A percentile compares a stretch with the other conserved stretches of the same genome.
phyloP scores from a whole-genome alignment of 1,284 basidiomycete species.

The Mycosarcoma mackinlayi region DNA sequence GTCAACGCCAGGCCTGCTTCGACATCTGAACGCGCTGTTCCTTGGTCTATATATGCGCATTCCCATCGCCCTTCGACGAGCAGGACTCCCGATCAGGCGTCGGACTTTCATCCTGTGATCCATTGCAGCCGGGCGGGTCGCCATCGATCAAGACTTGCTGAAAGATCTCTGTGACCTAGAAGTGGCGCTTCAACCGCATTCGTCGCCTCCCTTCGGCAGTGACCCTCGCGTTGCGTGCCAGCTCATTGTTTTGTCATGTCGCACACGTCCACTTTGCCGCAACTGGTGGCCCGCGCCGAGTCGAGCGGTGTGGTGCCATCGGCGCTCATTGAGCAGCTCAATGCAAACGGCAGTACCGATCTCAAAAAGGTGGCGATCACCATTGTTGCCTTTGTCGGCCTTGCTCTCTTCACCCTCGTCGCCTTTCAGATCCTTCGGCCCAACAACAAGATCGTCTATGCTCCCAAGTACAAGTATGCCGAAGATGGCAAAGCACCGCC shows the following conservation, averaged over 20 bases:
- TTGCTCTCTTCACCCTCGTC: conserved; percentile 53
- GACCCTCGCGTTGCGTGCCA: conserved; percentile 11
- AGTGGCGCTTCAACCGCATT: no score
- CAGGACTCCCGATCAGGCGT: no score
- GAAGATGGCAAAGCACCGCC: conserved; percentile 83
- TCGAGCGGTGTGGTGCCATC: conserved; percentile 25
- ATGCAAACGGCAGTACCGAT: conserved; percentile 40
- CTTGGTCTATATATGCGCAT: no score
- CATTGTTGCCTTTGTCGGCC: conserved; percentile 48
- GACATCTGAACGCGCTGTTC: no score
- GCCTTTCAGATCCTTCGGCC: conserved; percentile 61
- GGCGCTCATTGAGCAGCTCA: conserved; percentile 44
- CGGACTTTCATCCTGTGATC: no score
- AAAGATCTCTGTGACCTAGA: no score
- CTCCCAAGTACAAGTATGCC: conserved; percentile 85
- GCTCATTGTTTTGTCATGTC: conserved; percentile 16
- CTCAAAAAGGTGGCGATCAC: conserved; percentile 48
- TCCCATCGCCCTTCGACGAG: no score
- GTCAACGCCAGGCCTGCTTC: no score
- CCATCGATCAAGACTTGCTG: no score
- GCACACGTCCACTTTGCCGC: conserved; percentile 1
- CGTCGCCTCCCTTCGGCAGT: not conserved
- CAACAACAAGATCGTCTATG: conserved; percentile 78
- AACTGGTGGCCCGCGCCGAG: conserved; percentile 16
- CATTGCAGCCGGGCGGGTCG: no score